Evolutionary conservation across 1,284 basidiomycete species (phyloP), one percentile per base, ranked within the genome.

Genomic region (Quambalaria eucalypti): DNA sequence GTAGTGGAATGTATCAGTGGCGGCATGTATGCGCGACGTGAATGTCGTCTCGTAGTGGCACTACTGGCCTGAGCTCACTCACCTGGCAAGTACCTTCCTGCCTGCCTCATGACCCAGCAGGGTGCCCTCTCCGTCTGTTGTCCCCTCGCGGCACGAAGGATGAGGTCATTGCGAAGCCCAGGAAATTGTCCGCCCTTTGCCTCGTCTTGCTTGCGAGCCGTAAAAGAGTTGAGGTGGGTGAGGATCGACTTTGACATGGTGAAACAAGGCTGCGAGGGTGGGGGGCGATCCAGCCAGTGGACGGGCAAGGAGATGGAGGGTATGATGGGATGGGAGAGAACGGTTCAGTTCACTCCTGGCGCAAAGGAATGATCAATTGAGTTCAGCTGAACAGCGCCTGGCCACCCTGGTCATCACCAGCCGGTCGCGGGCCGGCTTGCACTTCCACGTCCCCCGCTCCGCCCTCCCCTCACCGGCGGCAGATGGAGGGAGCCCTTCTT

Each of bases 71-170:
- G 16, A 28, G 26, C 36, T 1, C 12, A 77, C 80, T 77, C 70
- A 90, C 90, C 91, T 77, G 91, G 91, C 50, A 96, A 83, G 78
- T 95, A 95, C 52, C 92, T 83, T 46, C 93, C 92, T 21, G 95
- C 95, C 76, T 99, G 93, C 30, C 95, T 84, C 93, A 99, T 99
- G 59, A 97, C 88, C 93, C 93, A 99, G 59, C 95, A 90, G 12
- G 93, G 93, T 2, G 93, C 90, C 56, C 89, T 84, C 71, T 89
- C 87, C 0, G 90, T 92, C 76, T 83, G 80, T 78, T 93, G 85
- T 12, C 90, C 89, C 76, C 83, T 78, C 51, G 93, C 92, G 51
- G 93, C 92, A 38, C 90, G 84, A 56, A 98, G 78, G 47, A 96
- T 77, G 52, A 96, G 81, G 74, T 97, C 90, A 76, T 97, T 97